These are phyloP conservation scores for Xylaria multiplex DNA, from an alignment of 2,329 filamentous ascomycete species.

Conservation along the genomic window DNA sequence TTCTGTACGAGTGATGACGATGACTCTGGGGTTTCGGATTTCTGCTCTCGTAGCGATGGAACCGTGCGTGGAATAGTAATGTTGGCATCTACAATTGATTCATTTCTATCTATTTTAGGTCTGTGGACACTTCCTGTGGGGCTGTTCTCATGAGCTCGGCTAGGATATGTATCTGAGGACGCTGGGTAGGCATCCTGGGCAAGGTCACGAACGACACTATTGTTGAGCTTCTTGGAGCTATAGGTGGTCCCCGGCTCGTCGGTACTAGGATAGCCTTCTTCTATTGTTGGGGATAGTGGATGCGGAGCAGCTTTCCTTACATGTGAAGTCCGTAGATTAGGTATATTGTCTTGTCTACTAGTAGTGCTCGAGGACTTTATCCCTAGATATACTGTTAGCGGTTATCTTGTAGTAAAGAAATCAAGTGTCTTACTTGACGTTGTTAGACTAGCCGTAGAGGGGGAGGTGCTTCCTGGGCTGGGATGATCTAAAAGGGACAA, in stretches of 20 bases:
- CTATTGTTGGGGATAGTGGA: slow-evolving; percentile 46
- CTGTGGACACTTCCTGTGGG: neutral
- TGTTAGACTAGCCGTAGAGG: slow-evolving; percentile 52
- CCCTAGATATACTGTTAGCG: slow-evolving; percentile 28
- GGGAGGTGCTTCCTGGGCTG: slow-evolving; percentile 48
- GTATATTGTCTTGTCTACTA: slow-evolving; percentile 9
- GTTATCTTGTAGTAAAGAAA: neutral
- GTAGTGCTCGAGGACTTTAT: slow-evolving; percentile 1
- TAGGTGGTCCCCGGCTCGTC: neutral
- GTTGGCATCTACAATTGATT: neutral
- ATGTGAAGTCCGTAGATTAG: slow-evolving; percentile 18
- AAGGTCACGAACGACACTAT: neutral
- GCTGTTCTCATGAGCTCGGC: neutral
- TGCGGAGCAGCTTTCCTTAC: slow-evolving; percentile 33
- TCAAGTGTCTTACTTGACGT: slow-evolving; percentile 41
- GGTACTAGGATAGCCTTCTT: slow-evolving; percentile 41
- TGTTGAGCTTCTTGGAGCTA: neutral
- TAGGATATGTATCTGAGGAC: neutral
- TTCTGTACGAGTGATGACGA: neutral
- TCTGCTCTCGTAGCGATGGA: neutral
- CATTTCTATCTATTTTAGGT: neutral
- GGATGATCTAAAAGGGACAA: slow-evolving; percentile 51
- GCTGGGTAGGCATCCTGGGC: neutral
- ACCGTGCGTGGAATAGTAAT: too few species aligned
- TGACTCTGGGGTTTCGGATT: neutral